Conservation (phyloP, 768 basidiomycete genomes). For the Amanita phalloides region DNA sequence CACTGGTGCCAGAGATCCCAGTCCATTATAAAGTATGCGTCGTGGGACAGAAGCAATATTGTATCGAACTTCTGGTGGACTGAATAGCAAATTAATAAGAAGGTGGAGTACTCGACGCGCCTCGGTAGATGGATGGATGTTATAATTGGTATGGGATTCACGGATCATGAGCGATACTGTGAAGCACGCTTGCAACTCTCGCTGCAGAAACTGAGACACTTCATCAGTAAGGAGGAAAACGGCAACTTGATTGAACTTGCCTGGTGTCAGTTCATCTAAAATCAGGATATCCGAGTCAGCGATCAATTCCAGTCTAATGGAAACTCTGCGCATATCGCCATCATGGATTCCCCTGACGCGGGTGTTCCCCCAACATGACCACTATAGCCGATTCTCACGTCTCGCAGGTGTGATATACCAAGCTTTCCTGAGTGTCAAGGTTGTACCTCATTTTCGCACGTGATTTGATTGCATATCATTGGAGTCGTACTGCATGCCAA, state of each 20-base stretch:
- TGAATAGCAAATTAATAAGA: constrained; percentile 13
- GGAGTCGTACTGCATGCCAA: constrained; percentile 23
- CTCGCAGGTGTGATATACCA: constrained; percentile 57
- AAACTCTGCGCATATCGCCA: constrained; percentile 85
- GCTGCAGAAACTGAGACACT: constrained; percentile 63
- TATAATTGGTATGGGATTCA: constrained; percentile 70
- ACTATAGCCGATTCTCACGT: constrained; percentile 55
- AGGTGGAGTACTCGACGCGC: constrained; percentile 20
- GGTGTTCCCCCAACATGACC: constrained; percentile 49
- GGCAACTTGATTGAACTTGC: constrained; percentile 15
- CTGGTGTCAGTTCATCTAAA: constrained; percentile 78
- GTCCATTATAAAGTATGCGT: constrained; percentile 67
- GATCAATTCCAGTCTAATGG: constrained; percentile 84
- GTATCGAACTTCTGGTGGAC: constrained; percentile 77
- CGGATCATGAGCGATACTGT: constrained; percentile 60
- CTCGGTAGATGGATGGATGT: constrained; percentile 86
- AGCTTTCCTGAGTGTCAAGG: constrained; percentile 60
- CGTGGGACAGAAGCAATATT: constrained; percentile 68
- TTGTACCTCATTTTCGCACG: constrained; percentile 11
- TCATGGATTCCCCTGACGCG: constrained; percentile 81
- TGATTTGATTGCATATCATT: constrained; percentile 52
- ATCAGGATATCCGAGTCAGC: constrained; percentile 78
- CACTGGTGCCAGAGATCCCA: constrained; percentile 60
- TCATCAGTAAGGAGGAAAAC: constrained; percentile 1
- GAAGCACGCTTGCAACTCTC: constrained; percentile 65